Conservation (phyloP, 208 protist genomes). For the Trypanosoma scelopori region DNA sequence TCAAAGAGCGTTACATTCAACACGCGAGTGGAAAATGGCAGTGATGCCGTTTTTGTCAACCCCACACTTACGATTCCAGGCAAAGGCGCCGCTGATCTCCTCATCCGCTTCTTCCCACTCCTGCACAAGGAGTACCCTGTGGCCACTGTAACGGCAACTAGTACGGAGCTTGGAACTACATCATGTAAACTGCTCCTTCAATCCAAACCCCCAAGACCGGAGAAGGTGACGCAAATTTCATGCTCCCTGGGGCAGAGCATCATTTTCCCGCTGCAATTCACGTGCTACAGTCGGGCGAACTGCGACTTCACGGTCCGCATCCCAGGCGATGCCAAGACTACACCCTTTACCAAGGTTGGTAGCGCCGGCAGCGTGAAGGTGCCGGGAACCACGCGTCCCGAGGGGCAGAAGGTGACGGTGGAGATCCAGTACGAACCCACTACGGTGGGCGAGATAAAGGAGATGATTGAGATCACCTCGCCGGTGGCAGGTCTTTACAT, state of each 20-base stretch:
- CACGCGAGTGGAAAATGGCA: constrained; percentile 50
- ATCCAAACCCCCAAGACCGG: constrained; percentile 46
- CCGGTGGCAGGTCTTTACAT: constrained; percentile 87
- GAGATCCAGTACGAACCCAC: constrained; percentile 94
- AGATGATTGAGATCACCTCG: constrained; percentile 85
- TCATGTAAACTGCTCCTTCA: constrained; percentile 69
- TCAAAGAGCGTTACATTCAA: constrained; percentile 62
- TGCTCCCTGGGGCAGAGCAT: constrained; percentile 85
- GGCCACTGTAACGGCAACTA: constrained; percentile 65
- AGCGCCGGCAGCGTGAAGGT: constrained; percentile 43
- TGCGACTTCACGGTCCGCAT: constrained; percentile 89
- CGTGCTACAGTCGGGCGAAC: constrained; percentile 57
- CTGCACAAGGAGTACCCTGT: constrained; percentile 56
- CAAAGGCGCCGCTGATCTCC: constrained; percentile 56
- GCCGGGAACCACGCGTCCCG: constrained; percentile 27
- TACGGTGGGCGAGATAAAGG: constrained; percentile 70
- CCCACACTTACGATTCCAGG: constrained; percentile 50
- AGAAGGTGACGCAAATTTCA: constrained; percentile 78
- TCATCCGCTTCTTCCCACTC: constrained; percentile 91
- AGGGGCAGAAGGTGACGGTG: constrained; percentile 89
- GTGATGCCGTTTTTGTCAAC: constrained; percentile 65
- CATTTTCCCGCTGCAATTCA: constrained; percentile 71
- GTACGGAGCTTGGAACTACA: constrained; percentile 83
- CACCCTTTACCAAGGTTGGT: constrained; percentile 49
- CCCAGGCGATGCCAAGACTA: constrained; percentile 25